Base-by-base conservation (phyloP, 2,329 filamentous ascomycete species). In the Pseudopithomyces maydicus region DNA sequence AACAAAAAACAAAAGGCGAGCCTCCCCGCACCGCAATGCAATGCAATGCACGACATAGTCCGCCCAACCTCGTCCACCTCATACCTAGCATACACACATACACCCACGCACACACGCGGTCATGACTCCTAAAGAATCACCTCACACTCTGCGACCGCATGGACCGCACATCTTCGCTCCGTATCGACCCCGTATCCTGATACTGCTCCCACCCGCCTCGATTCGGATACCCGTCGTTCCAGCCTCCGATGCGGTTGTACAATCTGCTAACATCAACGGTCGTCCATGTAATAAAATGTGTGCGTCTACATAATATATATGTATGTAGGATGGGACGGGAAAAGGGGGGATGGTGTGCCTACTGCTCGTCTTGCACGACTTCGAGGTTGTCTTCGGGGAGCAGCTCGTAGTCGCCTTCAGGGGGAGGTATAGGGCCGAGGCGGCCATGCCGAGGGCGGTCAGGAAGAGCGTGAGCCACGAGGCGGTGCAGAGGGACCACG, bases 401-500 rank as follows among this genome's bases (percentile, higher is more conserved):
- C 60, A 91, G 84, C 73, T 96, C 91, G 78, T 97, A 97, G 54
- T 91, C 93, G 68, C 90, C 91, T 73, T 97, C 93, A 0, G 87
- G 84, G 91, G 89, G 42, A 97, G 80, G 20, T 90, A 76, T 57
- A 87, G 85, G 5, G 88, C 89, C 1, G 90, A 90, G 11, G 86
- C 77, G 1, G 84, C 80, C 52, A 97, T 80, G 12, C 84, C 86
- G 14, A 81, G 70, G 0, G 80, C 81, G 55, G 84, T 82, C 15
- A 86, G 59, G 33, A 84, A 63, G 57, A 84, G 77, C 2, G 86
- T 71, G 52, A 77, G 79, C 84, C 85, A 88, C 64, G 84, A 86
- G 23, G 84, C 79, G 22, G 84, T 88, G 72, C 77, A 81, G 14
- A 96, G 84, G 32, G 89, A 84, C 86, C 90, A 97, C 1, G 90